Evolutionary conservation across 257 asterid species (phyloP).

Genomic region (Penstemon newberryi): DNA sequence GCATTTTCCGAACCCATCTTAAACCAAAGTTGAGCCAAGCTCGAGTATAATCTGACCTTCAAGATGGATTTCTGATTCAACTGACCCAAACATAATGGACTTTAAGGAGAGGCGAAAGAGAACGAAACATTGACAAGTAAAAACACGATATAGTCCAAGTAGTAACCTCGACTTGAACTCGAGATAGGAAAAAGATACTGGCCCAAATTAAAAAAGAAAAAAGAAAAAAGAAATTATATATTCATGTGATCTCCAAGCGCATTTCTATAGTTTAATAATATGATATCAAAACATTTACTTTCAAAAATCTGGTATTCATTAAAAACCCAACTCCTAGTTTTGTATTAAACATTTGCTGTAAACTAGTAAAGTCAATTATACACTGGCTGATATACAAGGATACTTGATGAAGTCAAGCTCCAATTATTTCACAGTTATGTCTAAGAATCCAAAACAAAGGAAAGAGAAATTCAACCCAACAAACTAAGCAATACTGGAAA

Average conservation of each 20-base stretch:
- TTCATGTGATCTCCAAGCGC: not conserved
- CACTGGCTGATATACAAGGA: constrained; percentile 4
- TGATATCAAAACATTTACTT: not conserved
- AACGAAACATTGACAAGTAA: too few species aligned
- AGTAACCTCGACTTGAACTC: too few species aligned
- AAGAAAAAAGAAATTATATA: too few species aligned
- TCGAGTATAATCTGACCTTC: too few species aligned
- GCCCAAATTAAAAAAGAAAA: not conserved
- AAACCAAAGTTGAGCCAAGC: too few species aligned
- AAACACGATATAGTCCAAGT: too few species aligned
- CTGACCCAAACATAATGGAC: not conserved
- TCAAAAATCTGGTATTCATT: not conserved
- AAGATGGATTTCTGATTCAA: too few species aligned
- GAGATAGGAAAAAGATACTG: too few species aligned
- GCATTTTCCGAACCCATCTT: too few species aligned
- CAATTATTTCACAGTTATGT: constrained; percentile 21
- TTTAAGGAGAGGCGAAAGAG: too few species aligned
- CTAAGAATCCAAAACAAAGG: constrained; percentile 13
- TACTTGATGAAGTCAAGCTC: constrained; percentile 12
- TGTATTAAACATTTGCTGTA: constrained; percentile 9
- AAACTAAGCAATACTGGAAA: not conserved
- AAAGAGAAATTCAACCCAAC: constrained; percentile 1
- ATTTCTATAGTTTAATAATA: constrained; percentile 6
- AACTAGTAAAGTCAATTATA: constrained; percentile 15
- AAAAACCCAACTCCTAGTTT: not conserved